Evolutionary conservation across 2,329 filamentous ascomycete species (phyloP).

Genomic region (Arthrobotrys entomopaga): DNA sequence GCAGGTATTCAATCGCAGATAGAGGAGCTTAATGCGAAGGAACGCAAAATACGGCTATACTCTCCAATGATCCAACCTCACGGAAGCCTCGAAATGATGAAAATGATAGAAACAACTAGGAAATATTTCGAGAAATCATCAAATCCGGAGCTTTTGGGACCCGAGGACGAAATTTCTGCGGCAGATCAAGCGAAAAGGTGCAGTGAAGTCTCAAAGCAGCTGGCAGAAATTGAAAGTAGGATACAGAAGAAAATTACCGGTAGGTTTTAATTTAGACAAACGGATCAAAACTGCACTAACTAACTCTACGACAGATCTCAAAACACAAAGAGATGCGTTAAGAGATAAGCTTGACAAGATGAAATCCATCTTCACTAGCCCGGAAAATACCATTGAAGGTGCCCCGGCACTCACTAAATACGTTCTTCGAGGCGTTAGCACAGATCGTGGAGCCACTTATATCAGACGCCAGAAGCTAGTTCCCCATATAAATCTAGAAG

Average conservation of each 20-base stretch:
- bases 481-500: constrained; percentile 42
- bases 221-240: constrained; percentile 56
- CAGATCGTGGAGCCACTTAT: constrained; percentile 56
- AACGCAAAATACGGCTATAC: constrained; percentile 56
- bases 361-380: constrained; percentile 56
- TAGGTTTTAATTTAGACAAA: constrained; percentile 22
- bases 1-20: constrained; percentile 55
- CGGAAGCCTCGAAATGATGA: constrained; percentile 45
- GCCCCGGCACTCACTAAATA: constrained; percentile 55
- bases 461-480: constrained; percentile 43
- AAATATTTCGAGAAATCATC: constrained; percentile 51
- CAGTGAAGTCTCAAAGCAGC: constrained; percentile 50
- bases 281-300: no score
- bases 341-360: constrained; percentile 56
- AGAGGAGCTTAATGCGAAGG: constrained; percentile 56
- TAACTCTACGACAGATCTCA: constrained; percentile 47
- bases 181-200: constrained; percentile 43
- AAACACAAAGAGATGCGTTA: constrained; percentile 55
- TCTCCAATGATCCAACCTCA: constrained; percentile 43
- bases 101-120: constrained; percentile 27
- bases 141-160: constrained; percentile 35
- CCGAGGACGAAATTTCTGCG: constrained; percentile 29
- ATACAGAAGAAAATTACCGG: constrained; percentile 57
- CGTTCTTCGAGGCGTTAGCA: constrained; percentile 56
- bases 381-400: constrained; percentile 53